Base-by-base conservation (phyloP, 2,329 filamentous ascomycete species). In the Sclerotinia nivalis region DNA sequence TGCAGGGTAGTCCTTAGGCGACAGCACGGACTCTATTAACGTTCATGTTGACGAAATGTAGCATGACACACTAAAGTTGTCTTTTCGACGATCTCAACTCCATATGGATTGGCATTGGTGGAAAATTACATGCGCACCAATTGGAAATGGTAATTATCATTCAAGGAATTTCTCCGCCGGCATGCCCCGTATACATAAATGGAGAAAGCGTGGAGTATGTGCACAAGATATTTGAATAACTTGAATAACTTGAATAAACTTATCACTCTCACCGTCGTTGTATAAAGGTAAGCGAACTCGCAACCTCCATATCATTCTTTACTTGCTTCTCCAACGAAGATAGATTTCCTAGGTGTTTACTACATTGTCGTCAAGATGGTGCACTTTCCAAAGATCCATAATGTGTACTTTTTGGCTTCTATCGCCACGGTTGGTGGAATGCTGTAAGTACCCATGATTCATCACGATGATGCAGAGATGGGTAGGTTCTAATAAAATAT, bases 361-460 rank as follows among this genome's bases (percentile, higher is more conserved):
- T 45, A 60, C 69, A 68, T 61, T 28, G 49, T 71, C 18, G 70
- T 72, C 60, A 54, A 20, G 28, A 58, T 65, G 60, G 25, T 66
- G 45, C 66, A 68, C 31, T 59, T 73, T 22, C 72, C 71, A 13
- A 75, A 74, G 56, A 71, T 73, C 18, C 69, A 71, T 20, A 74
- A 74, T 55, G 71, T 70, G 22, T 75, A 75, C 31, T 74, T 74
- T 65, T 52, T 74, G 54, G 73, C 72, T 34, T 67, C 71, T 9
- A 70, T 71, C 60, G 71, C 71, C 49, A 72, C 71, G 15, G 69
- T 72, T 15, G 72, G 71, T 62, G 71, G 69, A 8, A 73, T 72
- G 71, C 72, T 73, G 72, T 69, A 45, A 69, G 71, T 61, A 40
- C 20, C 13, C 18, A 28, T 7, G 6, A 1, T 13, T 13, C 10